phyloP scores from a whole-genome alignment of 75 land plant species.

The Cunninghamia lanceolata region DNA sequence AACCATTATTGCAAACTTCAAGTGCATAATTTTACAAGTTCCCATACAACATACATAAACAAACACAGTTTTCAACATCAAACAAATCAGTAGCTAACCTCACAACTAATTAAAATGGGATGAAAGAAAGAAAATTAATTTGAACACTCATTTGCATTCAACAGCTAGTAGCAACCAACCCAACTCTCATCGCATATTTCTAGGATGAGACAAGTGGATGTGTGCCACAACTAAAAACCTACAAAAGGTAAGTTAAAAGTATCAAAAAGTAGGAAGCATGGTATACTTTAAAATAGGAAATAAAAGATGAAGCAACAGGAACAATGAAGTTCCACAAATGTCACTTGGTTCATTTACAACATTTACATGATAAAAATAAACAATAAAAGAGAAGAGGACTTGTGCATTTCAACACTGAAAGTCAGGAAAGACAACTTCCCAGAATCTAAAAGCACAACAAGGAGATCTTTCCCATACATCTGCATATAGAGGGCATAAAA shows the following conservation, averaged over 20 bases:
- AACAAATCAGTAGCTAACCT: not conserved
- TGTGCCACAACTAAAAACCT: slow-evolving; percentile 88
- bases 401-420: slow-evolving; percentile 86
- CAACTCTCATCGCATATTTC: slow-evolving; percentile 68
- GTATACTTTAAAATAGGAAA: not conserved
- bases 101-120: not conserved
- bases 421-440: slow-evolving; percentile 93
- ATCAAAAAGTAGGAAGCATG: not conserved
- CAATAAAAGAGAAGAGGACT: slow-evolving; percentile 36
- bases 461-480: slow-evolving; percentile 74
- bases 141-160: slow-evolving; percentile 67
- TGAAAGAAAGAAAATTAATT: not conserved
- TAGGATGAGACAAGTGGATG: slow-evolving; percentile 76
- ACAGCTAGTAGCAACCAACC: slow-evolving; percentile 84
- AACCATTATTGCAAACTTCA: not conserved
- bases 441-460: slow-evolving; percentile 90
- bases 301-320: not conserved
- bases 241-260: slow-evolving; percentile 12
- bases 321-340: not conserved
- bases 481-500: slow-evolving; percentile 23
- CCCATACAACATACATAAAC: not conserved
- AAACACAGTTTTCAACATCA: not conserved
- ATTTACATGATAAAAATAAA: not conserved
- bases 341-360: not conserved
- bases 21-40: not conserved